phyloP scores from a whole-genome alignment of 805 yeast species.

The Hanseniaspora occidentalis region DNA sequence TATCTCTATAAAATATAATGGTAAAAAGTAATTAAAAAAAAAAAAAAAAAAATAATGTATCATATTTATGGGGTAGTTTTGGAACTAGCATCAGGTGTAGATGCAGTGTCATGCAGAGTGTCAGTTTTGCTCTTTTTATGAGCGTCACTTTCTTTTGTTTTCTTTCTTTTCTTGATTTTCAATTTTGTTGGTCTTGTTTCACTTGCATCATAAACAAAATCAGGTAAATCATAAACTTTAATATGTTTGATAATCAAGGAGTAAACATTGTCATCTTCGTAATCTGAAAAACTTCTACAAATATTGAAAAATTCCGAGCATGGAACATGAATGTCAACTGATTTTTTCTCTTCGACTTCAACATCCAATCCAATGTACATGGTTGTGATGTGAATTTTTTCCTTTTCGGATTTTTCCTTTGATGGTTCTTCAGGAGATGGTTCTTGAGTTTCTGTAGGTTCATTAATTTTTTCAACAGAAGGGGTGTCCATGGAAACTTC shows the following conservation, averaged over 20 bases:
- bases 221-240: slow-evolving; percentile 69
- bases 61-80: no score
- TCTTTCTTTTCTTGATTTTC: slow-evolving; percentile 38
- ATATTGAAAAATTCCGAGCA: slow-evolving; percentile 78
- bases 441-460: not conserved
- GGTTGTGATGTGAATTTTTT: slow-evolving; percentile 50
- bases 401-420: slow-evolving; percentile 13
- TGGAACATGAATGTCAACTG: slow-evolving; percentile 76
- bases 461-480: not conserved
- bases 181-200: slow-evolving; percentile 62
- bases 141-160: slow-evolving; percentile 11
- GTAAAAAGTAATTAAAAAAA: not conserved
- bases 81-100: slow-evolving; percentile 7
- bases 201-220: slow-evolving; percentile 70
- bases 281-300: slow-evolving; percentile 66
- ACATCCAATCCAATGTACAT: slow-evolving; percentile 67
- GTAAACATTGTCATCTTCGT: slow-evolving; percentile 39
- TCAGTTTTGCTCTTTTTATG: slow-evolving; percentile 26
- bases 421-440: slow-evolving; percentile 1
- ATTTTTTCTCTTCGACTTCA: slow-evolving; percentile 37
- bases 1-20: no score
- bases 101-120: not conserved
- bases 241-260: slow-evolving; percentile 60
- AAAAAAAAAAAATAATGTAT: not conserved
- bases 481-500: not conserved